Percentiles rank a stretch among this genome's conserved stretches.
These are phyloP conservation scores for Tetradesmus lagerheimii DNA, from an alignment of 139 green algal genomes.

Conservation along the genomic window DNA sequence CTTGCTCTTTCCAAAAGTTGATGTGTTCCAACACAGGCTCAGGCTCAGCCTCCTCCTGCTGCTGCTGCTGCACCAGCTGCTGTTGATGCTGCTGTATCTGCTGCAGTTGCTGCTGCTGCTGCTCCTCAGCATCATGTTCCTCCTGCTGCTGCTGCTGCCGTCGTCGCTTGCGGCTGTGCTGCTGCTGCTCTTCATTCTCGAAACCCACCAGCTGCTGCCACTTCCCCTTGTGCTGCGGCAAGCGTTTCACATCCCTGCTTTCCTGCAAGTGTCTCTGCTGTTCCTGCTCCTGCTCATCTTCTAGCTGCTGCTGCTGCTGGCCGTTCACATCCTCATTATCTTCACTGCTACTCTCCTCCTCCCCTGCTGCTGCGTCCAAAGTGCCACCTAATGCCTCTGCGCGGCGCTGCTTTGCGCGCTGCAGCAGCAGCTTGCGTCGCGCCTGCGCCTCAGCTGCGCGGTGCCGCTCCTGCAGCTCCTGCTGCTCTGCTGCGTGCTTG, in stretches of 20 bases:
- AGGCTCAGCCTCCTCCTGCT: conserved; percentile 3
- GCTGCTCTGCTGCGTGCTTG: conserved; percentile 43
- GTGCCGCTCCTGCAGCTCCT: conserved; percentile 52
- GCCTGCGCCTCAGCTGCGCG: conserved; percentile 71
- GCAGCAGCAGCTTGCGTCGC: conserved; percentile 63
- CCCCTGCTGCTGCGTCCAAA: not conserved
- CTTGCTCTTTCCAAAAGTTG: conserved; percentile 71
- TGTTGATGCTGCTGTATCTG: not conserved
- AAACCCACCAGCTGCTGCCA: not conserved
- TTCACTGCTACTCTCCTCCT: no score
- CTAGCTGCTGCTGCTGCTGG: not conserved
- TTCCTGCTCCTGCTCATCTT: not conserved
- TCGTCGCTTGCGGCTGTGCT: not conserved
- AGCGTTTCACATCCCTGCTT: not conserved
- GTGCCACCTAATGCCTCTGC: not conserved
- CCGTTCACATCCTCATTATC: not conserved
- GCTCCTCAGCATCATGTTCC: not conserved
- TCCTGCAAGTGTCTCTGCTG: not conserved
- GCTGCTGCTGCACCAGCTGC: conserved; percentile 22
- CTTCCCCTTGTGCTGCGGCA: not conserved
- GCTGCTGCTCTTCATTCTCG: not conserved
- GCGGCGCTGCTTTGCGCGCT: conserved; percentile 53
- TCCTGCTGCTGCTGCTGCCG: not conserved
- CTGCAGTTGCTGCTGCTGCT: conserved; percentile 27
- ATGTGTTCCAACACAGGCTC: conserved; percentile 67